Base-by-base conservation (phyloP, 352 stramenopile genomes). In the Phytopythium mirpurense region DNA sequence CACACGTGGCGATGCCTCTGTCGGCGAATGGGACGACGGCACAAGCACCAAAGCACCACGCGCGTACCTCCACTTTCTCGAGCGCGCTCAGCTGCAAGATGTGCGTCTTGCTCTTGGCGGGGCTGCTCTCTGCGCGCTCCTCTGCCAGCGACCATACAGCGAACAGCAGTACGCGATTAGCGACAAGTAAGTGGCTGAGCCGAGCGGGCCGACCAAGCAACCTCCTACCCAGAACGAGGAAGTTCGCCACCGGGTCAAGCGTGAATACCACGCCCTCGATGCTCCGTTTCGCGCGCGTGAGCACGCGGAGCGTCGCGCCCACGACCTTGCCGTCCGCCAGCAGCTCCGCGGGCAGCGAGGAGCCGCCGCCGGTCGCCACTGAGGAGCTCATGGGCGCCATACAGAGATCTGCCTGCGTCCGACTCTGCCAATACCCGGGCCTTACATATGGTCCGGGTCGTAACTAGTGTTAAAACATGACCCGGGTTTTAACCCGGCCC, bases 181-280 rank as follows among this genome's bases (percentile, higher is more conserved):
- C n/a, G n/a, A n/a, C n/a, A n/a, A n/a, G n/a, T n/a, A n/a, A n/a
- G n/a, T n/a, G n/a, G n/a, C n/a, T n/a, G n/a, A n/a, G n/a, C n/a
- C n/a, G n/a, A n/a, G n/a, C n/a, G n/a, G n/a, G 24, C 11, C 26
- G 14, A 12, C 23, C 23, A 9, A 32, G 5, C 29, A 9, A 32
- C 29, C 29, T 5, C 45, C 6, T 56, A 90, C 80, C 78, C 42
- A 93, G 70, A 50, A 93, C 68, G 51, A 93, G 77, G 62, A 93
- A 90, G 54, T 83, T 83, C 52, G 80, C 75, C 16, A 90, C 65
- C 18, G 78, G 72, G 50, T 93, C 83, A 42, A 93, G 42, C 53
- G 80, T 91, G 68, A 88, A 93, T 50, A 91, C 67, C n/a, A 68
- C 53, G 36, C 83, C 83, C 46, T 93, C 80, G 36, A 89, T 79